Base-by-base conservation (phyloP, 164 flowering plant genomes). In the Annona squamosa region DNA sequence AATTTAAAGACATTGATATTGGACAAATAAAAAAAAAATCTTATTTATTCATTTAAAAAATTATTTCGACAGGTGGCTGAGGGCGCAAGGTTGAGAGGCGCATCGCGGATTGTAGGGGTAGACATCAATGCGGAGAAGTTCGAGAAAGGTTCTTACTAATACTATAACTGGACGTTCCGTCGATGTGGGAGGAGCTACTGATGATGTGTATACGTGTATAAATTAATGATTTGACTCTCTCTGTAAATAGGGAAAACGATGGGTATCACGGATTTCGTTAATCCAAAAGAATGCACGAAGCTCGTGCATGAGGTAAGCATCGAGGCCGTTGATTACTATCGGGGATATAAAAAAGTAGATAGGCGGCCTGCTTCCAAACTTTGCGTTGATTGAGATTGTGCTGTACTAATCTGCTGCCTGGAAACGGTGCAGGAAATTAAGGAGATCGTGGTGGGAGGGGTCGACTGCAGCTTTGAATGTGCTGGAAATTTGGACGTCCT, bases 401-500 rank as follows among this genome's bases (percentile, higher is more conserved):
- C 2, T 37, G 16, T 7, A 17, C 2, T 67, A 9, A 65, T 4
- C 12, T 0, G 26, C 3, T 4, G 9, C 3, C 12, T 2, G 37
- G 47, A 42, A 13, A 46, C 45, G 71, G 4, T 77, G 85, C 89
- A 91, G 97, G 84, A 69, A 78, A 89, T 91, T 17, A 76, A 77
- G 68, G 89, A 86, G 45, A 76, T 90, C 83, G 83, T 87, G 0
- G 81, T 74, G 4, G 94, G 92, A 12, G 94, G 97, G 0, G 97
- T 87, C 10, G 89, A 90, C 76, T 90, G 82, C 77, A 85, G 93
- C 81, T 87, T 90, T 69, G 97, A 90, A 68, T 90, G 93, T 73
- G 82, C 82, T 41, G 97, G 97, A 16, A 86, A 87, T 67, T 16
- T 86, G 75, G 87, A 85, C 42, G 91, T 86, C 69, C 88, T 91